phyloP scores from a whole-genome alignment of 1,284 basidiomycete genomes.

The Trametes hirsuta region DNA sequence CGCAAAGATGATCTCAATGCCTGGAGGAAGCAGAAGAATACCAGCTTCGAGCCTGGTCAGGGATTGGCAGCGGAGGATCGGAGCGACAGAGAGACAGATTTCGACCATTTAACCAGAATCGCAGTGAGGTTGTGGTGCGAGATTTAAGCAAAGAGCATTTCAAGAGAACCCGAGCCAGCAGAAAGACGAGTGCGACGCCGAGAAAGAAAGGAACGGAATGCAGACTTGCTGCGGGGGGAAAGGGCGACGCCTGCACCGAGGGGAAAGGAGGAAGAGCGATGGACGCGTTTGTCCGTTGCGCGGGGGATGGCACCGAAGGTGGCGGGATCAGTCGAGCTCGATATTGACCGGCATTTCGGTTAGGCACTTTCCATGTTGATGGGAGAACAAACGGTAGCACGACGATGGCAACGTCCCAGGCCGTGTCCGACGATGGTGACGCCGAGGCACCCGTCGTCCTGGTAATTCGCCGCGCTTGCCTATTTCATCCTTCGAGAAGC shows the following conservation, averaged over 20 bases:
- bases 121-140: slow-evolving; percentile 7
- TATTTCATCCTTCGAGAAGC: background rate
- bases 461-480: slow-evolving; percentile 18
- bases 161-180: slow-evolving; percentile 25
- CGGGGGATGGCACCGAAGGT: slow-evolving; percentile 5
- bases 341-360: background rate
- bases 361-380: slow-evolving; percentile 13
- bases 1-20: slow-evolving; percentile 62
- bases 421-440: slow-evolving; percentile 21
- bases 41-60: slow-evolving; percentile 51
- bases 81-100: slow-evolving; percentile 68
- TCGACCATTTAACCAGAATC: slow-evolving; percentile 40
- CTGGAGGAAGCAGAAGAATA: slow-evolving; percentile 63
- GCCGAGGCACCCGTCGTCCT: slow-evolving; percentile 16
- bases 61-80: slow-evolving; percentile 70
- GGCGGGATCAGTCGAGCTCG: slow-evolving; percentile 1
- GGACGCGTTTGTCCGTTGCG: slow-evolving; percentile 10
- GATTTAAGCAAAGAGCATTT: slow-evolving; percentile 28
- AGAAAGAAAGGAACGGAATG: slow-evolving; percentile 38
- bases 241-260: slow-evolving; percentile 31
- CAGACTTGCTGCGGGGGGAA: slow-evolving; percentile 41
- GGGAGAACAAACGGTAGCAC: slow-evolving; percentile 18
- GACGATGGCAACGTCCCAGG: slow-evolving; percentile 23
- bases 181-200: slow-evolving; percentile 16
- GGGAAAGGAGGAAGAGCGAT: slow-evolving; percentile 21